phyloP scores from a whole-genome alignment of 768 basidiomycete genomes.

The Jaapia argillacea region DNA sequence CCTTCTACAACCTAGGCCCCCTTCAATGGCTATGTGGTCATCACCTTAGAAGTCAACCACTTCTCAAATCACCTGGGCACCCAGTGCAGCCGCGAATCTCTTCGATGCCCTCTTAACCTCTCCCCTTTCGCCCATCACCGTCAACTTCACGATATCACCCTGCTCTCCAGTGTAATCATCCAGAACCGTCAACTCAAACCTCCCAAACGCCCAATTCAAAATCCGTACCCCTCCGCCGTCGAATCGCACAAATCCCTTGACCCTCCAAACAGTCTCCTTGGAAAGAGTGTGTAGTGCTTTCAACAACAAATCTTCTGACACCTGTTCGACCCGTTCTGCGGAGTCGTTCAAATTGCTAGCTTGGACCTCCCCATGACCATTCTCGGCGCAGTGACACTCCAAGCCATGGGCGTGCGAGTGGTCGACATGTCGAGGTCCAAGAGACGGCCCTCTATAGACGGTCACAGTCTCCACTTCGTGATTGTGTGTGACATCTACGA shows the following conservation, averaged over 20 bases:
- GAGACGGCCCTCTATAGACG: slow-evolving; percentile 34
- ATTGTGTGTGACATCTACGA: slow-evolving; percentile 35
- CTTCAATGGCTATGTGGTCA: too few relatives aligned
- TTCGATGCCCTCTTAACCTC: slow-evolving; percentile 55
- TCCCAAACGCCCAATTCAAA: slow-evolving; percentile 92
- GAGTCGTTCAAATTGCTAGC: background rate
- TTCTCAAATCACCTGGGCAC: slow-evolving; percentile 23
- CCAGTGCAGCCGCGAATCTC: slow-evolving; percentile 40
- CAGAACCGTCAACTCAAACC: slow-evolving; percentile 52
- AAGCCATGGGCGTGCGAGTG: slow-evolving; percentile 11
- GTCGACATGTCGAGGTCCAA: slow-evolving; percentile 10
- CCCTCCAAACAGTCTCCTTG: slow-evolving; percentile 67
- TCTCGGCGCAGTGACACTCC: slow-evolving; percentile 1
- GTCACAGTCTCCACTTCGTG: slow-evolving; percentile 84
- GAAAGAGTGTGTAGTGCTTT: slow-evolving; percentile 41
- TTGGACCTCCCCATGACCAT: too few relatives aligned
- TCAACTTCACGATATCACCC: slow-evolving; percentile 44
- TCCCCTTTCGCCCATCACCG: slow-evolving; percentile 89
- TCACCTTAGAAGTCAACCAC: too few relatives aligned
- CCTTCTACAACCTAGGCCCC: too few relatives aligned
- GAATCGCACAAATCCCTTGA: slow-evolving; percentile 79
- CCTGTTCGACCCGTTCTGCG: slow-evolving; percentile 10
- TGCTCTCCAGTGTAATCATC: slow-evolving; percentile 17
- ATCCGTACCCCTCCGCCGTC: slow-evolving; percentile 34
- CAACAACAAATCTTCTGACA: slow-evolving; percentile 30